Base-by-base conservation (phyloP, 768 basidiomycete genomes). In the Pisolithus microcarpus region DNA sequence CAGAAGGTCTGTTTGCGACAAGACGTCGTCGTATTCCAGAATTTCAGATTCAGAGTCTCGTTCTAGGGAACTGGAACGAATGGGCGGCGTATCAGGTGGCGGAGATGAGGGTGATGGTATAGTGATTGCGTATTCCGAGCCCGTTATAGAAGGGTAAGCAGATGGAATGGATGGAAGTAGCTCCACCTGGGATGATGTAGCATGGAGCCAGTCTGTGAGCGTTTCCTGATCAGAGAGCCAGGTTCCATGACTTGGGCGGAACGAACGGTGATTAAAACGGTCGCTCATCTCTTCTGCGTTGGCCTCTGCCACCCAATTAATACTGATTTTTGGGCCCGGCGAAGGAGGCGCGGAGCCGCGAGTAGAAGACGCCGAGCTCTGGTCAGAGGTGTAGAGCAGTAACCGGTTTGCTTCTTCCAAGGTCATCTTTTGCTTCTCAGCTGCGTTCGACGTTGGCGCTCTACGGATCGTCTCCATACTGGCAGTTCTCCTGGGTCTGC, bases 391-490 rank as follows among this genome's bases (percentile, higher is more conserved):
- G 39, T 31, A 10, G 19, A 18, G 18, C 7, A n/a, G 8, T 31
- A 23, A 6, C 2, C 13, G 48, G 38, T 45, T 45, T 19, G 21
- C 43, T 21, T 46, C 30, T 18, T 30, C 31, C 18, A 11, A 31
- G 4, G 34, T 34, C 45, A 46, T 10, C 15, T 15, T 59, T 53
- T 6, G 61, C 26, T 18, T n/a, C 11, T 55, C 46, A 55, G 56
- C 46, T 62, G 55, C 4, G 38, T 56, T 5, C 34, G 54, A 24
- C 52, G 3, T 49, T 6, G 15, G 43, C 42, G 45, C 26, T 7
- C 60, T 49, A 40, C 65, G 67, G 46, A 79, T 50, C 1, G 78
- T 80, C 53, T 77, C 75, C 49, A 61, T 64, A 51, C 78, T 79
- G 10, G 59, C 50, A 13, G 68, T 63, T 30, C 66, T 71, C 51